Percentiles rank a stretch among this genome's conserved stretches.
Evolutionary conservation across 352 stramenopile species (phyloP).

Genomic region (Aphanomyces stellatus): DNA sequence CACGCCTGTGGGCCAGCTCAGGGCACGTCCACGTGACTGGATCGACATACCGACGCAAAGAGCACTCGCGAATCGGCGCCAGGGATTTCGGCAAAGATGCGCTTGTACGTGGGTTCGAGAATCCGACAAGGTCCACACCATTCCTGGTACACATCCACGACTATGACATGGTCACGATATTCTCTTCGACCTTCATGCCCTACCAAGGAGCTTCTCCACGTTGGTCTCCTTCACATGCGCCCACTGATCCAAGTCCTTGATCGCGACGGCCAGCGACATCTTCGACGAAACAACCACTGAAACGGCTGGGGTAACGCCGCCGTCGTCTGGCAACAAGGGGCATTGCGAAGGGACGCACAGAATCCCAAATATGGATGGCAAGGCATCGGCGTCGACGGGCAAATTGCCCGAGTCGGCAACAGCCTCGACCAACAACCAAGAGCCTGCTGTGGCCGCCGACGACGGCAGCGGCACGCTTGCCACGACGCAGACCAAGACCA

Average conservation of each 20-base stretch:
- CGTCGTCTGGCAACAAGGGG: too few species aligned
- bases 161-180: background rate
- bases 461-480: constrained; percentile 1
- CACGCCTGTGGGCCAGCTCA: background rate
- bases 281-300: too few species aligned
- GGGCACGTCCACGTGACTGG: background rate
- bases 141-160: constrained; percentile 18
- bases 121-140: constrained; percentile 15
- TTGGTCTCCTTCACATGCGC: constrained; percentile 14
- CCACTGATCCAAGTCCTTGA: constrained; percentile 19
- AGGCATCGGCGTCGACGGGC: background rate
- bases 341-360: too few species aligned
- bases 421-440: background rate
- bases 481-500: constrained; percentile 64
- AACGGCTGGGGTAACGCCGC: too few species aligned
- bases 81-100: constrained; percentile 1
- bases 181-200: background rate
- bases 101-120: constrained; percentile 16
- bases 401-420: background rate
- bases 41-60: constrained; percentile 7
- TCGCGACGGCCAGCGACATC: constrained; percentile 13
- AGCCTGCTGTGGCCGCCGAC: background rate
- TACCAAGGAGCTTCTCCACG: constrained; percentile 17
- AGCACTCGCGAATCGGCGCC: constrained; percentile 1
- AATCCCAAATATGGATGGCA: background rate